phyloP scores from a whole-genome alignment of 805 yeast species.

The Limtongozyma cylindracea region DNA sequence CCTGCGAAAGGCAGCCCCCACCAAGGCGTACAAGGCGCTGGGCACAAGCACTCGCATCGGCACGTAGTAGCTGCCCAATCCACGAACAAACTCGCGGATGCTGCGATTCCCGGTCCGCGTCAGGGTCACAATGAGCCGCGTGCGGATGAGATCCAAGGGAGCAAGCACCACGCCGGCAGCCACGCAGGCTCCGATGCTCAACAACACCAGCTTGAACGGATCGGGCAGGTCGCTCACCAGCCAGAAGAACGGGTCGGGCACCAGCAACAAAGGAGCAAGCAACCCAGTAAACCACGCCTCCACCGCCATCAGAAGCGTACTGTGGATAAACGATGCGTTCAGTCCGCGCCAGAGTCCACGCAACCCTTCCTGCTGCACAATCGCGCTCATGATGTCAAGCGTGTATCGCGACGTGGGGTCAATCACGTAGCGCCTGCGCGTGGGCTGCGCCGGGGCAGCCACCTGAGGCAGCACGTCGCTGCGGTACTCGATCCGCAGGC shows the following conservation, averaged over 20 bases:
- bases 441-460: not conserved
- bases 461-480: no score
- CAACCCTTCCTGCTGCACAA: constrained; percentile 44
- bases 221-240: constrained; percentile 64
- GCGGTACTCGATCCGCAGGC: no score
- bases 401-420: constrained; percentile 37
- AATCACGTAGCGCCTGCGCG: constrained; percentile 8
- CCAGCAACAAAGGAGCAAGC: constrained; percentile 50
- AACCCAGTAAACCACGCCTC: constrained; percentile 89
- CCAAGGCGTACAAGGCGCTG: constrained; percentile 35
- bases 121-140: constrained; percentile 49
- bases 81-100: constrained; percentile 39
- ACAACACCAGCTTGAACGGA: constrained; percentile 37
- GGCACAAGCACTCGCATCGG: constrained; percentile 19
- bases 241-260: constrained; percentile 76
- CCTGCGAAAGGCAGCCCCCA: constrained; percentile 32
- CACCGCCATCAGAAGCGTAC: constrained; percentile 46
- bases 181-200: constrained; percentile 48
- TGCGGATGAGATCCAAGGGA: constrained; percentile 64
- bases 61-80: no score
- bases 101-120: constrained; percentile 25
- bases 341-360: constrained; percentile 50
- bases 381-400: constrained; percentile 35
- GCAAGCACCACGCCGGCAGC: constrained; percentile 47
- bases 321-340: constrained; percentile 58